Percentiles rank a stretch among this genome's conserved stretches.
These are phyloP conservation scores for Liriodendron chinense DNA, from an alignment of 164 flowering plant genomes.

Conservation along the genomic window DNA sequence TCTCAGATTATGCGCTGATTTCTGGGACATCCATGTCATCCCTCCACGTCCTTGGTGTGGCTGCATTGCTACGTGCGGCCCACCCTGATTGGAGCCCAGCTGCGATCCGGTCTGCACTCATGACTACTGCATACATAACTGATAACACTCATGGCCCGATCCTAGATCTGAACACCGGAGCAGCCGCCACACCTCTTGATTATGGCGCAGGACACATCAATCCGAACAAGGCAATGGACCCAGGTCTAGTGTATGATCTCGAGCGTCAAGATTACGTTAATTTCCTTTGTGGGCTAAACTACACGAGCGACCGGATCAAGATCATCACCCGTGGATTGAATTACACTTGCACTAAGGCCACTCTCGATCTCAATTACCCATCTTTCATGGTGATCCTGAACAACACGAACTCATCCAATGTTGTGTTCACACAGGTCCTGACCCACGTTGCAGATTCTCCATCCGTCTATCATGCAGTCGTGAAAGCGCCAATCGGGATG, in stretches of 20 bases:
- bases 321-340: conserved; percentile 6
- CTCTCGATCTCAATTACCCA: conserved; percentile 13
- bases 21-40: conserved; percentile 45
- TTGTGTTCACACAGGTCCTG: neutral
- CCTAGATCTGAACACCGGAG: conserved; percentile 32
- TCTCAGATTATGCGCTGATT: conserved; percentile 20
- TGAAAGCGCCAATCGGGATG: conserved; percentile 5
- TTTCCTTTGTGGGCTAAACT: conserved; percentile 59
- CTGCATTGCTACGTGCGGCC: conserved; percentile 30
- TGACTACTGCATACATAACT: conserved; percentile 32
- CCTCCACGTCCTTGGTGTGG: conserved; percentile 34
- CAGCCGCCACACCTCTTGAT: conserved; percentile 59
- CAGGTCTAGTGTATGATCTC: conserved; percentile 77
- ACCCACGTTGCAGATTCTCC: neutral
- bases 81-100: conserved; percentile 41
- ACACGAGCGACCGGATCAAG: neutral
- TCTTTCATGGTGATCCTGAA: conserved; percentile 10
- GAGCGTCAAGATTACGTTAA: conserved; percentile 55
- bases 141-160: conserved; percentile 18
- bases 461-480: neutral
- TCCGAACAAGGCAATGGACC: conserved; percentile 82
- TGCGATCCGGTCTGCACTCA: conserved; percentile 38
- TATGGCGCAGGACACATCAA: conserved; percentile 87
- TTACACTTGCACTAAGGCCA: conserved; percentile 2
- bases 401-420: neutral